Conservation (phyloP, 768 basidiomycete species). For the Tephrocybe sp. region DNA sequence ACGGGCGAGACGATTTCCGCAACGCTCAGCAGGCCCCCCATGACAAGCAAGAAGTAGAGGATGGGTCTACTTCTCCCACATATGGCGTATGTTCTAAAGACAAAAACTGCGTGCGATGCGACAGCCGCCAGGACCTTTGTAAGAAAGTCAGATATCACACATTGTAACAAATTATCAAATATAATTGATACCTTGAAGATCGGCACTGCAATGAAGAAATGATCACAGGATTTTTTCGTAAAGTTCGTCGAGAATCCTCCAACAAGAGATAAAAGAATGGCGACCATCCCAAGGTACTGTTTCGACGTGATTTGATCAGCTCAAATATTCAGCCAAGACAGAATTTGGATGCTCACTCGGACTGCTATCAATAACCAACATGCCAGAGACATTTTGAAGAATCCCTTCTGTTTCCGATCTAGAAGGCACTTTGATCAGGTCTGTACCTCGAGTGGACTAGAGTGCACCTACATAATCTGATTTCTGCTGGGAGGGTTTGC, state of each 20-base stretch:
- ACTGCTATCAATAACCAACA: constrained; percentile 19
- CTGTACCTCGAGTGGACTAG: too few relatives aligned
- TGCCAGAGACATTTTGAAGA: constrained; percentile 16
- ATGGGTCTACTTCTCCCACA: constrained; percentile 12
- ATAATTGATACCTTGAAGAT: constrained; percentile 11
- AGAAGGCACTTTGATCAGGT: too few relatives aligned
- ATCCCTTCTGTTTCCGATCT: constrained; percentile 18
- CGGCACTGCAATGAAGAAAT: constrained; percentile 17
- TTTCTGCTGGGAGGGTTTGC: constrained; percentile 20
- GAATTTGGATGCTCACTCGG: constrained; percentile 6
- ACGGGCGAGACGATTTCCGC: constrained; percentile 20
- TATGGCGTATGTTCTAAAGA: constrained; percentile 22
- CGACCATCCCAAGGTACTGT: constrained; percentile 22
- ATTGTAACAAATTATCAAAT: too few relatives aligned
- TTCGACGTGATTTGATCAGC: background rate
- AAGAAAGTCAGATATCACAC: background rate
- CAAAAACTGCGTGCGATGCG: constrained; percentile 20
- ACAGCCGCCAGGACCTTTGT: constrained; percentile 19
- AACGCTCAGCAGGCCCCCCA: constrained; percentile 17
- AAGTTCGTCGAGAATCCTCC: constrained; percentile 19
- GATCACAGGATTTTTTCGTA: constrained; percentile 11
- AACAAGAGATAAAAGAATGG: constrained; percentile 16
- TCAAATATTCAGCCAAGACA: background rate
- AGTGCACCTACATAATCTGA: constrained; percentile 16
- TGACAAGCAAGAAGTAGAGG: constrained; percentile 17